These are phyloP conservation scores for Fraxinus baroniana DNA, from an alignment of 305 asterid species.

Conservation along the genomic window DNA sequence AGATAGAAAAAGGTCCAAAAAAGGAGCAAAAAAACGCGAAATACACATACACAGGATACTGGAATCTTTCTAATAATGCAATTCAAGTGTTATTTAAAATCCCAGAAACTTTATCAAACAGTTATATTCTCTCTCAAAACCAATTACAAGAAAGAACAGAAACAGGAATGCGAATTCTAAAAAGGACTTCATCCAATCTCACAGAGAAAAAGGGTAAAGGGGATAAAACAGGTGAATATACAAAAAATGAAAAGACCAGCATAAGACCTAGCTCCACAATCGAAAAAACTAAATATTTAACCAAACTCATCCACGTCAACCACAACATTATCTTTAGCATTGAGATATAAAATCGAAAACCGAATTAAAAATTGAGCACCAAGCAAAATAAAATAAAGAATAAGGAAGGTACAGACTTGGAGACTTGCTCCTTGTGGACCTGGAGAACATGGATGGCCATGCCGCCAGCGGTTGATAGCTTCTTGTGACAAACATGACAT, in stretches of 20 bases:
- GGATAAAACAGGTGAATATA: not conserved
- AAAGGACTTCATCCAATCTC: not conserved
- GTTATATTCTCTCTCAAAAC: not conserved
- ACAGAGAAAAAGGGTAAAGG: not conserved
- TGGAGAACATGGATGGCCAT: slow-evolving; percentile 97
- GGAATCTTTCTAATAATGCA: not conserved
- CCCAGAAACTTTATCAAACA: not conserved
- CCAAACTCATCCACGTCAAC: slow-evolving; percentile 1
- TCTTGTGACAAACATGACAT: slow-evolving; percentile 97
- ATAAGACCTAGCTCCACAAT: not conserved
- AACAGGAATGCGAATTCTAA: not conserved
- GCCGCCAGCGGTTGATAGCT: slow-evolving; percentile 95
- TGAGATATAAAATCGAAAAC: not conserved
- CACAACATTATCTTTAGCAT: not conserved
- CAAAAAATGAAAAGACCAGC: not conserved
- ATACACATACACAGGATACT: not conserved
- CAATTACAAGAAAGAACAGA: not conserved
- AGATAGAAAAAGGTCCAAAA: not conserved
- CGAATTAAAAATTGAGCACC: not conserved
- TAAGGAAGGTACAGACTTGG: slow-evolving; percentile 46
- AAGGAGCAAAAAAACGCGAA: not conserved
- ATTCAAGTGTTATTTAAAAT: not conserved
- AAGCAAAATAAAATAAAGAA: not conserved
- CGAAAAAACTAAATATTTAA: not conserved
- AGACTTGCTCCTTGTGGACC: slow-evolving; percentile 92